A percentile compares a stretch with the other conserved stretches of the same genome.
These are phyloP conservation scores for Lactarius deliciosus DNA, from an alignment of 768 basidiomycete genomes.

Conservation along the genomic window DNA sequence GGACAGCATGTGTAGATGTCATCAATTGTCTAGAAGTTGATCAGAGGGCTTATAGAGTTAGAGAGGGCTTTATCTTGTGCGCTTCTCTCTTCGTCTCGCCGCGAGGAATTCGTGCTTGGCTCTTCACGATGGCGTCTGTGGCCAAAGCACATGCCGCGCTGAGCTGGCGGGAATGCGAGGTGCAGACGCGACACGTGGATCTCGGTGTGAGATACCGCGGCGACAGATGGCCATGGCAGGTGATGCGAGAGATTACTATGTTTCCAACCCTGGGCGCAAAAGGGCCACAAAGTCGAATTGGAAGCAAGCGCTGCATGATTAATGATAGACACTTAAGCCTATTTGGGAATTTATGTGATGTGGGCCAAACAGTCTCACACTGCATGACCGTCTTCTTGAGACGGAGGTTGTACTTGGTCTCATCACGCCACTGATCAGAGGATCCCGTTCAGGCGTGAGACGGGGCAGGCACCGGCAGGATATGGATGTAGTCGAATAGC, in stretches of 20 bases:
- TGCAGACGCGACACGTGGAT: not conserved
- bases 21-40: not conserved
- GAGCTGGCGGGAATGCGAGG: not conserved
- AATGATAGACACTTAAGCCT: not conserved
- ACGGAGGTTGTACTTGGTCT: not conserved
- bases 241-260: not conserved
- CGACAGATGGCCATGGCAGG: not conserved
- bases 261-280: not conserved
- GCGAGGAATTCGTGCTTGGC: not conserved
- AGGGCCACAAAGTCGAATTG: not conserved
- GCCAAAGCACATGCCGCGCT: not conserved
- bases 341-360: not conserved
- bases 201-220: not conserved
- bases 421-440: not conserved
- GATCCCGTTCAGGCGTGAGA: not conserved
- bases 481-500: not conserved
- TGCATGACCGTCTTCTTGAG: not conserved
- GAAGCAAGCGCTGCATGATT: conserved; percentile 1
- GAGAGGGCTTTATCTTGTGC: not conserved
- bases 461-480: not conserved
- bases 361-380: not conserved
- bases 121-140: not conserved
- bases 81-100: not conserved
- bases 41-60: not conserved
- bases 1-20: not conserved